Base-by-base conservation (phyloP, 2,329 filamentous ascomycete genomes). In the Penicillium sp. region DNA sequence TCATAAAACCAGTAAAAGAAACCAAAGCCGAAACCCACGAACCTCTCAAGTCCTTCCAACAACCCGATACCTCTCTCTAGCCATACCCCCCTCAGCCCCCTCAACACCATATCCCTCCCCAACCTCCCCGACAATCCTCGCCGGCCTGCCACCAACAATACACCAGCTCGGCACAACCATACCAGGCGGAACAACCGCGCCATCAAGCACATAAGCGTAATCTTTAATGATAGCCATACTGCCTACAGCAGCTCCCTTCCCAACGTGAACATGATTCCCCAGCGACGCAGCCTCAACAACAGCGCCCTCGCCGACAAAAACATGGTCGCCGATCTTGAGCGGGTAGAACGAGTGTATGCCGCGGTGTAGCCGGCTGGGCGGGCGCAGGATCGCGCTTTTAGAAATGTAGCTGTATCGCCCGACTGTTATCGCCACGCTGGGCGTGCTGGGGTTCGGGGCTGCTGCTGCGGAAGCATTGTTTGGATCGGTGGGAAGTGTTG, bases 81-180 rank as follows among this genome's bases (percentile, higher is more conserved):
- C 72, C 69, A 77, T 62, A 13, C 74, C 74, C 21, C 75, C 76
- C 59, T 78, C 73, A 1, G 77, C 69, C 25, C 74, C 73, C 56
- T 80, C 64, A 66, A 73, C 67, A 61, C 75, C 76, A 73, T 79
- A 75, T 59, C 80, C 72, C 60, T 77, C 75, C 55, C 77, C 61
- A 2, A 95, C 82, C 75, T 96, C 91, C 1, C 89, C 91, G 4
- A 96, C 82, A 46, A 96, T 87, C 53, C 88, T 80, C 0, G 87
- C 91, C 1, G 91, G 91, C 68, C 84, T 80, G 0, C 91, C 91
- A 0, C 87, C 93, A n/a, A 99, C 91, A 52, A 97, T 84, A 52
- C 87, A 92, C 71, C 94, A 96, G 68, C 91, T 92, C 1, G 93
- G 91, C 52, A 97, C 88, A 25, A 97, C 90, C 86, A 95, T 96